Evolutionary conservation across 768 basidiomycete genomes (phyloP), one percentile per base, ranked within the genome.

Genomic region (Fomitopsis pulvina): DNA sequence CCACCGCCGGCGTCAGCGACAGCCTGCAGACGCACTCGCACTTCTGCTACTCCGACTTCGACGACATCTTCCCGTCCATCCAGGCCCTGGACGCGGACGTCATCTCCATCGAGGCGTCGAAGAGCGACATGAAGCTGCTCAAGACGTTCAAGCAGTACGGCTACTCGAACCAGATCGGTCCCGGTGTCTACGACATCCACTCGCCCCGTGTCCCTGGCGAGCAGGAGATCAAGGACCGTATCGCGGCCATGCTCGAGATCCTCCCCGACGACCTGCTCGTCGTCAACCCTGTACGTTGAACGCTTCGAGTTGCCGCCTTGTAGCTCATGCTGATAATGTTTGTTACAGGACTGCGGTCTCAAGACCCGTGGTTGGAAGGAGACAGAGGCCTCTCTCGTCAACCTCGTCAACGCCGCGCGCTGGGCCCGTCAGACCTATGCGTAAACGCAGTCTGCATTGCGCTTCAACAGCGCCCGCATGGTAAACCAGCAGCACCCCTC

Each of bases 331-430:
- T 41, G 20, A 47, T 46, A 20, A 50, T 48, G 2, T 16, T 38
- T 53, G 49, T 10, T 58, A 27, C 56, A 79, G 79, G 95, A 97
- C 68, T 97, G 95, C 65, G 96, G 95, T 73, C 77, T 98, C 61
- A 98, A 98, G 81, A 98, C 95, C 58, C 92, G 94, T 77, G 91
- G 87, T 61, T 96, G 94, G 94, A 87, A 88, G 70, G 94, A 98
- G 79, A 97, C 94, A 39, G 89, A 96, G 74, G 80, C 87, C 42
- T 87, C 91, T 24, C 78, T 94, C 64, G 63, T 67, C 57, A 94
- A 95, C 76, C 75, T 98, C 54, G 93, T 96, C 58, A 77, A 80
- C 55, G 94, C 83, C 68, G 95, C 95, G 62, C 83, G 87, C 67
- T 94, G 90, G 92, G 93, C 93, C 60, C 90, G 95, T 64, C 66